Conservation (phyloP, 371 early-diverging fungal genomes). For the Saksenaea oblongispora region DNA sequence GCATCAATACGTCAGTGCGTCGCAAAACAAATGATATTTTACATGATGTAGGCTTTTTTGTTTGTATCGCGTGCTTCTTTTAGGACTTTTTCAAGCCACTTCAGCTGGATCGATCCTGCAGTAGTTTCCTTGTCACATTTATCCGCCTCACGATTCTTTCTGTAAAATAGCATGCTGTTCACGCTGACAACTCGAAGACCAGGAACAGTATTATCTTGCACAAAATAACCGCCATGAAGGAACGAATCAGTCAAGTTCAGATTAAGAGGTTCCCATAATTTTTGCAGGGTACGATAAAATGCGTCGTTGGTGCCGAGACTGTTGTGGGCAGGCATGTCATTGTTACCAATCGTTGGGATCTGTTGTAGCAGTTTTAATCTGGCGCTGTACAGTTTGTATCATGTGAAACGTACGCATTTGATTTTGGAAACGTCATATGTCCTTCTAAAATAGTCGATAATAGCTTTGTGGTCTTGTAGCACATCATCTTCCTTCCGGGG, state of each 20-base stretch:
- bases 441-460: conserved; percentile 28
- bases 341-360: conserved; percentile 54
- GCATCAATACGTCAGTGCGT: conserved; percentile 19
- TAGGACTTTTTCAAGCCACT: conserved; percentile 32
- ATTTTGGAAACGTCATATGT: conserved; percentile 28
- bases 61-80: conserved; percentile 1
- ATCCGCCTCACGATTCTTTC: conserved; percentile 65
- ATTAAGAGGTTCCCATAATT: conserved; percentile 27
- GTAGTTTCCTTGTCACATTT: conserved; percentile 52
- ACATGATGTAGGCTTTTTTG: conserved; percentile 3
- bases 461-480: conserved; percentile 25
- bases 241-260: conserved; percentile 26
- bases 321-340: conserved; percentile 38
- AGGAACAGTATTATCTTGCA: conserved; percentile 49
- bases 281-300: conserved; percentile 21
- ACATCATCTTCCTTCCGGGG: conserved; percentile 28
- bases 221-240: conserved; percentile 63
- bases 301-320: conserved; percentile 21
- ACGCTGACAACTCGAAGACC: conserved; percentile 58
- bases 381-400: background rate
- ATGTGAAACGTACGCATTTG: conserved; percentile 24
- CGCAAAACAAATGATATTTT: background rate
- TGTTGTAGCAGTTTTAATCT: background rate
- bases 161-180: conserved; percentile 76
- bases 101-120: conserved; percentile 29